Evolutionary conservation across 495 filamentous ascomycete species (phyloP).

Genomic region (Penicillium odoratum): DNA sequence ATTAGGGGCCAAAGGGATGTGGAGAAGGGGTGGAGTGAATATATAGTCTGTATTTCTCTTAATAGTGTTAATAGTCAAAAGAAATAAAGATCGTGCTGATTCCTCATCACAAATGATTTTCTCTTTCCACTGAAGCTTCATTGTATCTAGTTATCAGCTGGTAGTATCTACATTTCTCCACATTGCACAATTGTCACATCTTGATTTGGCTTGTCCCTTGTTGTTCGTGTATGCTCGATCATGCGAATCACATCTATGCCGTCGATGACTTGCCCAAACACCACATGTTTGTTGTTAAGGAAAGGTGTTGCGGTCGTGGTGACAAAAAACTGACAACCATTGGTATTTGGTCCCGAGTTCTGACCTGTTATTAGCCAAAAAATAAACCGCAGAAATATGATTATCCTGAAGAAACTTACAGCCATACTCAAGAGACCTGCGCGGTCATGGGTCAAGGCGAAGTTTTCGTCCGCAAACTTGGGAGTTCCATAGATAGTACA

Average conservation of each 20-base stretch:
- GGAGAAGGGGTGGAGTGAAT: too few species aligned
- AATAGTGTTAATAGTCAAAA: too few species aligned
- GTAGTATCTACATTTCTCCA: slow-evolving; percentile 70
- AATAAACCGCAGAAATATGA: too few species aligned
- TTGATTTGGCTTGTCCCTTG: slow-evolving; percentile 75
- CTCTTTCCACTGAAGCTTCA: background rate
- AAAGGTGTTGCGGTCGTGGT: slow-evolving; percentile 83
- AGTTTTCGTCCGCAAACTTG: slow-evolving; percentile 91
- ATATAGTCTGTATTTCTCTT: too few species aligned
- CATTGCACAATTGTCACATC: slow-evolving; percentile 87
- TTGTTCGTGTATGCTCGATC: slow-evolving; percentile 84
- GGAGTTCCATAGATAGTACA: slow-evolving; percentile 83
- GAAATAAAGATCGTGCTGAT: too few species aligned
- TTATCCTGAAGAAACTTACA: slow-evolving; percentile 50
- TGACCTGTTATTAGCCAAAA: slow-evolving; percentile 28
- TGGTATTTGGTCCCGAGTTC: slow-evolving; percentile 92
- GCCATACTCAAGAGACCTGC: slow-evolving; percentile 91
- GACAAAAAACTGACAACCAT: slow-evolving; percentile 98
- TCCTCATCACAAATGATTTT: background rate
- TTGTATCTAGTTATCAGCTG: background rate
- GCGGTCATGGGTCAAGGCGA: slow-evolving; percentile 71
- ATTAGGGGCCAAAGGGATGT: too few species aligned
- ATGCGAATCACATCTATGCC: slow-evolving; percentile 88
- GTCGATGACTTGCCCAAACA: slow-evolving; percentile 88
- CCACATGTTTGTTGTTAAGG: slow-evolving; percentile 92